These are phyloP conservation scores for Hyparrhenia diplandra DNA, from an alignment of 176 grass and related monocot genomes.

Conservation along the genomic window DNA sequence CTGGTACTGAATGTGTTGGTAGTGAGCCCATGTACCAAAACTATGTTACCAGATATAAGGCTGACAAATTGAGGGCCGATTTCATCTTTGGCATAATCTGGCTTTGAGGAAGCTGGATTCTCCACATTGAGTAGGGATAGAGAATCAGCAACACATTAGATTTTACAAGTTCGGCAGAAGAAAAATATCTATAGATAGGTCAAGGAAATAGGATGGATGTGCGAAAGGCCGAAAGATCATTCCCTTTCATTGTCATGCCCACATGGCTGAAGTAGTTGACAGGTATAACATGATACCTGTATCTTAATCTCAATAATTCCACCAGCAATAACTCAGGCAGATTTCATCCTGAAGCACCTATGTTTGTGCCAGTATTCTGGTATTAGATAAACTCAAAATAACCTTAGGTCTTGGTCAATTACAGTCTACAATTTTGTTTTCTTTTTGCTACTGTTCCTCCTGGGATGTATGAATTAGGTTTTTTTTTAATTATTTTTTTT, in stretches of 20 bases:
- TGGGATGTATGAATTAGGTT: neutral
- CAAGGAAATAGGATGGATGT: neutral
- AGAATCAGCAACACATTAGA: neutral
- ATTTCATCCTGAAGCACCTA: neutral
- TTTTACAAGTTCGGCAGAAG: slow-evolving; percentile 2
- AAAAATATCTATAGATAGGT: slow-evolving; percentile 12
- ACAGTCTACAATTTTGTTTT: neutral
- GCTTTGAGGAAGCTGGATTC: slow-evolving; percentile 11
- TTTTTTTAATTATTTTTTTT: neutral
- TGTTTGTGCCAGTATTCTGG: neutral
- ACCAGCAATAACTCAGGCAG: neutral
- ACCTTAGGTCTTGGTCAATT: neutral
- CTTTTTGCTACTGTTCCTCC: neutral
- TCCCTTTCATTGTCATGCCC: slow-evolving; percentile 7
- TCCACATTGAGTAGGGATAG: neutral
- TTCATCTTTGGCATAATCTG: slow-evolving; percentile 3
- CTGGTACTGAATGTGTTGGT: neutral
- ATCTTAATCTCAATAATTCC: slow-evolving; percentile 7
- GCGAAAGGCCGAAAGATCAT: neutral
- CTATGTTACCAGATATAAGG: neutral
- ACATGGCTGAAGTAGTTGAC: slow-evolving; percentile 26
- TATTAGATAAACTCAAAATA: neutral
- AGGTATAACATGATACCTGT: neutral
- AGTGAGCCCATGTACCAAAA: neutral
- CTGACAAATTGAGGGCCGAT: neutral